phyloP scores from a whole-genome alignment of 352 stramenopile species.

The Globisporangium camurandrum region DNA sequence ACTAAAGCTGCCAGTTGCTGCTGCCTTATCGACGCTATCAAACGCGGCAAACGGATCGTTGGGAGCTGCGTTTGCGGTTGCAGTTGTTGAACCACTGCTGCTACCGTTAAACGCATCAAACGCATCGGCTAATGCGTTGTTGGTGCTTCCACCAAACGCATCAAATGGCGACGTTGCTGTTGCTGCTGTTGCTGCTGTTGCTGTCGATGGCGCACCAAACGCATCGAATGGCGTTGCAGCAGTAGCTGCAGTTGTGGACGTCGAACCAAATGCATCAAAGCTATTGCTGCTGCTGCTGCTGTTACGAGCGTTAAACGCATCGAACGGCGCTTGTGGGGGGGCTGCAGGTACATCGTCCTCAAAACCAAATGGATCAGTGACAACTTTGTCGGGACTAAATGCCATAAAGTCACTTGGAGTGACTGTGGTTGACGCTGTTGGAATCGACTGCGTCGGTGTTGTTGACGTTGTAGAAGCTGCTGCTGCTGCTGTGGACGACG shows the following conservation, averaged over 20 bases:
- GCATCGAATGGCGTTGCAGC: slow-evolving; percentile 16
- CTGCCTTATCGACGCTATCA: slow-evolving; percentile 28
- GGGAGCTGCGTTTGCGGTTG: slow-evolving; percentile 8
- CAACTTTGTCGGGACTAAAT: slow-evolving; percentile 35
- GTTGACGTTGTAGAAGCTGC: slow-evolving; percentile 2
- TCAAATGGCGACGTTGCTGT: slow-evolving; percentile 13
- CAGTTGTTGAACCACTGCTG: slow-evolving; percentile 4
- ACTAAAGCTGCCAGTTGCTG: slow-evolving; percentile 15
- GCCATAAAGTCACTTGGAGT: slow-evolving; percentile 57
- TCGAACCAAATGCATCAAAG: slow-evolving; percentile 28
- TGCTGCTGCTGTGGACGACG: slow-evolving; percentile 6
- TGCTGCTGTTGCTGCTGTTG: neutral
- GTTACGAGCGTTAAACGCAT: slow-evolving; percentile 3
- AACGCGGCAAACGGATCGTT: slow-evolving; percentile 63
- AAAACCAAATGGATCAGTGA: slow-evolving; percentile 50
- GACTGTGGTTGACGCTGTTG: too few relatives aligned
- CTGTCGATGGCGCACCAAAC: slow-evolving; percentile 21
- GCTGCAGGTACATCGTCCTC: slow-evolving; percentile 17
- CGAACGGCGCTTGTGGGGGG: slow-evolving; percentile 3
- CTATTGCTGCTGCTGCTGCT: neutral
- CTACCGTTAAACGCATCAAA: too few relatives aligned
- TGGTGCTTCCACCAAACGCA: slow-evolving; percentile 16
- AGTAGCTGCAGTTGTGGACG: neutral
- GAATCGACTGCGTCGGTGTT: slow-evolving; percentile 5
- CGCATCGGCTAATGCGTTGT: too few relatives aligned